Conservation (phyloP, 345 rosid genomes). For the Lumnitzera racemosa region DNA sequence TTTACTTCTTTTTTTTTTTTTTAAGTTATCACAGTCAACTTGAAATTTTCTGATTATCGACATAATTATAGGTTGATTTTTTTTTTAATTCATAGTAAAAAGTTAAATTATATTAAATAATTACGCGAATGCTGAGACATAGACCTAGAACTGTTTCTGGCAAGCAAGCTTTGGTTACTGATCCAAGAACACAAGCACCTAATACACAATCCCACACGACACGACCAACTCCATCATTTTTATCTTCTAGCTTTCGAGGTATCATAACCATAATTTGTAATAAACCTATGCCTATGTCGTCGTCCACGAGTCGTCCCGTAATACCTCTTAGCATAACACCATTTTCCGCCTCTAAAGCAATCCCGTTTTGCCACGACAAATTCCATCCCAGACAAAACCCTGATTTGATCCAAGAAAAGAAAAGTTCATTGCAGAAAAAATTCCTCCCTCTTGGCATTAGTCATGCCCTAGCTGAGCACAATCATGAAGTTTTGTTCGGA, state of each 20-base stretch:
- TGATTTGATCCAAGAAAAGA: no score
- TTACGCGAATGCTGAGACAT: constrained; percentile 34
- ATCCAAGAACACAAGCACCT: constrained; percentile 28
- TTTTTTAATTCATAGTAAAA: no score
- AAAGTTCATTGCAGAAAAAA: no score
- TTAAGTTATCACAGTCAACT: no score
- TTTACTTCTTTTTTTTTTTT: no score
- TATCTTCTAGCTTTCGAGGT: constrained; percentile 41
- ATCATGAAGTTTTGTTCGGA: constrained; percentile 40
- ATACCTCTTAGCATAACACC: neutral
- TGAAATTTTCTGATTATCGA: no score
- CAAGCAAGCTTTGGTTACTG: constrained; percentile 59
- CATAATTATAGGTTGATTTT: no score
- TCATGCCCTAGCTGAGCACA: no score
- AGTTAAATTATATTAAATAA: no score
- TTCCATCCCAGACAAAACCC: neutral
- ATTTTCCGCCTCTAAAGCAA: neutral
- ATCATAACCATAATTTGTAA: constrained; percentile 12
- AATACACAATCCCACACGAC: constrained; percentile 6
- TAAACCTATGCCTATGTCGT: constrained; percentile 9
- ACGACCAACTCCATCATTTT: constrained; percentile 19
- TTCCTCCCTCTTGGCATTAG: no score
- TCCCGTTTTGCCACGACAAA: constrained; percentile 1
- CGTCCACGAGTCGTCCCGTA: no score
- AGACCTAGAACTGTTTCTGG: constrained; percentile 40